These are phyloP conservation scores for Phycomyces nitens DNA, from an alignment of 192 early-diverging fungal species.

Conservation along the genomic window DNA sequence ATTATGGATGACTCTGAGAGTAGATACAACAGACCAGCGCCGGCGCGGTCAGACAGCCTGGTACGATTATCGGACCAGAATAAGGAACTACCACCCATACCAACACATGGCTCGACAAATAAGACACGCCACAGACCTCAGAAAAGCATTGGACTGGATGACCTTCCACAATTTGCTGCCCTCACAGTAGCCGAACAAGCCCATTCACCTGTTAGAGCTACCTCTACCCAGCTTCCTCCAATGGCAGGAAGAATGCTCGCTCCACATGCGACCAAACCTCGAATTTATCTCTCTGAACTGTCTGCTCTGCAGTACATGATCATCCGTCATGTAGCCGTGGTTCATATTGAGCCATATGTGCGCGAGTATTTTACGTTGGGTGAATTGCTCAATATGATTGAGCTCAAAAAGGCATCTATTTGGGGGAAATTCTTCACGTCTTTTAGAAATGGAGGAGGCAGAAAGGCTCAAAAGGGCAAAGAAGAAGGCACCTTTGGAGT, in stretches of 20 bases:
- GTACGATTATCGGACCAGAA: conserved; percentile 6
- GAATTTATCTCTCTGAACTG: conserved; percentile 57
- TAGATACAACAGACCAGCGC: background rate
- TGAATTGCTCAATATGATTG: conserved; percentile 76
- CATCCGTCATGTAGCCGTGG: conserved; percentile 78
- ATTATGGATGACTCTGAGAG: background rate
- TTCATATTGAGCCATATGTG: conserved; percentile 69
- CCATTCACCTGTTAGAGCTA: background rate
- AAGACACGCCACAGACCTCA: background rate
- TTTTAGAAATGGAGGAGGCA: conserved; percentile 47
- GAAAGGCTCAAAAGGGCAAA: conserved; percentile 28
- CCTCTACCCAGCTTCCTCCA: background rate
- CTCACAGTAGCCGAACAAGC: background rate
- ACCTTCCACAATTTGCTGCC: conserved; percentile 12
- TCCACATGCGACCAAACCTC: background rate
- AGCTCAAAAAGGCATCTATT: conserved; percentile 65
- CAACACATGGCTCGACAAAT: background rate
- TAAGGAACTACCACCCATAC: conserved; percentile 12
- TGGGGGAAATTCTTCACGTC: conserved; percentile 69
- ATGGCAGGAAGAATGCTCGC: background rate
- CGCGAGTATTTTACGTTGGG: conserved; percentile 63
- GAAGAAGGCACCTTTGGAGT: conserved; percentile 87
- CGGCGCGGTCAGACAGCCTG: conserved; percentile 23
- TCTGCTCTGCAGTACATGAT: conserved; percentile 76
- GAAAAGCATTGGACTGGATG: conserved; percentile 17